phyloP scores from a whole-genome alignment of 768 basidiomycete species.

The Chalciporus piperatus region DNA sequence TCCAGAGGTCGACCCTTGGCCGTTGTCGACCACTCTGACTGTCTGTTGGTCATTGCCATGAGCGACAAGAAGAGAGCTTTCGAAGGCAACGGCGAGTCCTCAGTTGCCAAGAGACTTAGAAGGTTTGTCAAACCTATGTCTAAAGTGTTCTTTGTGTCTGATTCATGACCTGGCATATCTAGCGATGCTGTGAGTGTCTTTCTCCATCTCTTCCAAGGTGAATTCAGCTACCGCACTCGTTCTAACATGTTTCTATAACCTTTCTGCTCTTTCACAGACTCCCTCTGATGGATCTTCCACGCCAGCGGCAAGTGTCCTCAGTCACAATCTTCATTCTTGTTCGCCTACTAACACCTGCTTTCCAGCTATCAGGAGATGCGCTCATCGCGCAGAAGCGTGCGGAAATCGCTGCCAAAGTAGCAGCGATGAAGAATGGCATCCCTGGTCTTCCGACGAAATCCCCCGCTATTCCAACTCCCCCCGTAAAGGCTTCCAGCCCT shows the following conservation, averaged over 20 bases:
- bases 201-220: slow-evolving; percentile 58
- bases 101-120: slow-evolving; percentile 59
- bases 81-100: slow-evolving; percentile 51
- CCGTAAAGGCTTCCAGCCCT: slow-evolving; percentile 26
- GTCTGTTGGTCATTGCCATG: slow-evolving; percentile 40
- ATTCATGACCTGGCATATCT: slow-evolving; percentile 20
- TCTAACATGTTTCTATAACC: slow-evolving; percentile 74
- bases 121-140: slow-evolving; percentile 44
- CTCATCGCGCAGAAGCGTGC: slow-evolving; percentile 82
- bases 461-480: slow-evolving; percentile 21
- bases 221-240: slow-evolving; percentile 52
- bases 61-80: slow-evolving; percentile 64
- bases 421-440: slow-evolving; percentile 58
- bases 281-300: slow-evolving; percentile 43
- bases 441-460: slow-evolving; percentile 32
- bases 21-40: slow-evolving; percentile 4
- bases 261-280: slow-evolving; percentile 46
- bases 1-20: background rate
- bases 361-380: slow-evolving; percentile 51
- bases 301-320: slow-evolving; percentile 41
- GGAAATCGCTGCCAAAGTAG: slow-evolving; percentile 82
- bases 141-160: slow-evolving; percentile 2
- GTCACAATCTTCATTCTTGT: background rate
- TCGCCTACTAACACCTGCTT: background rate
- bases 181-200: slow-evolving; percentile 70